Percentiles rank a stretch among this genome's conserved stretches.
Evolutionary conservation across 805 yeast species (phyloP).

Genomic region (Kuraishia piskuri): DNA sequence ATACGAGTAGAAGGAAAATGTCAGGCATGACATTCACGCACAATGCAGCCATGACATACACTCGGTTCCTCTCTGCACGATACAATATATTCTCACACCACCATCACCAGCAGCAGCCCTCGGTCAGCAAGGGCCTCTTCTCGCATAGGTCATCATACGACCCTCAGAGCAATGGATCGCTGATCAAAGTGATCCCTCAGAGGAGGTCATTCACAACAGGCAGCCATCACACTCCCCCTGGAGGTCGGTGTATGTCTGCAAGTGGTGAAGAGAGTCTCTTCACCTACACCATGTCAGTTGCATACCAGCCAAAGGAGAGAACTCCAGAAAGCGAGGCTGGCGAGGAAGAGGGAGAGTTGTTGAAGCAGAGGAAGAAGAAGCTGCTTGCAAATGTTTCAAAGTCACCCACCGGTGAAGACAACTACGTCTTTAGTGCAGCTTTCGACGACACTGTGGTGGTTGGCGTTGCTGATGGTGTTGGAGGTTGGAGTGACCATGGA

Average conservation of each 20-base stretch:
- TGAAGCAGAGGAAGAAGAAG: slow-evolving; percentile 16
- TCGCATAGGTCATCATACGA: not conserved
- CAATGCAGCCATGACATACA: not conserved
- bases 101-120: not conserved
- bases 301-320: slow-evolving; percentile 68
- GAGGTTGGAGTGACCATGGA: slow-evolving; percentile 94
- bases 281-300: slow-evolving; percentile 52
- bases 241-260: not conserved
- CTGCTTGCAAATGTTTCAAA: slow-evolving; percentile 13
- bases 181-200: not conserved
- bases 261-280: slow-evolving; percentile 16
- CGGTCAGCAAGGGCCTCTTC: not conserved
- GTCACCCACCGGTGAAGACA: slow-evolving; percentile 77
- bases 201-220: not conserved
- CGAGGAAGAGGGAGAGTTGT: slow-evolving; percentile 24
- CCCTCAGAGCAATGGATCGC: not conserved
- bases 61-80: not conserved
- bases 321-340: slow-evolving; percentile 32
- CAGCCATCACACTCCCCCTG: not conserved
- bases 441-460: slow-evolving; percentile 38
- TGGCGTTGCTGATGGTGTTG: slow-evolving; percentile 96
- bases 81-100: not conserved
- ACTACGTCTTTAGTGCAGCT: slow-evolving; percentile 42
- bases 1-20: no score
- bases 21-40: not conserved